Conservation (phyloP, 345 rosid species). For the Aquilaria malaccensis region DNA sequence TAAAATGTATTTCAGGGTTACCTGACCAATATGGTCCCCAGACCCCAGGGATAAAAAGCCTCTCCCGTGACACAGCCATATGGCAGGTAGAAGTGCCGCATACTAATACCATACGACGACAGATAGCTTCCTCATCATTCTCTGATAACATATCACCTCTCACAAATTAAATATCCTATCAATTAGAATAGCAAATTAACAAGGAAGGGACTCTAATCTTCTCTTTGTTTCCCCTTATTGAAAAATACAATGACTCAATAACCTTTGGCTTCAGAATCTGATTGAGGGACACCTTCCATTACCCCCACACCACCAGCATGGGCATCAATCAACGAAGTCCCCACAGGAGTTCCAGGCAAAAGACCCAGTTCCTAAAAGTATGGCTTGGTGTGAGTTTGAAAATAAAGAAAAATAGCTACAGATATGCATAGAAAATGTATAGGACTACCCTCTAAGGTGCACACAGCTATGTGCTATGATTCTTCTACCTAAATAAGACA, state of each 20-base stretch:
- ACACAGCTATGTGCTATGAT: constrained; percentile 14
- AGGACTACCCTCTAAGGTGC: constrained; percentile 20
- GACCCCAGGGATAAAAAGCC: constrained; percentile 90
- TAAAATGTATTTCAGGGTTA: constrained; percentile 14
- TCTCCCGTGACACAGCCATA: constrained; percentile 82
- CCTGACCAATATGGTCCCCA: constrained; percentile 99
- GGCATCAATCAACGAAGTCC: constrained; percentile 91
- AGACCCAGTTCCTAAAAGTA: constrained; percentile 72
- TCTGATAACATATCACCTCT: constrained; percentile 23
- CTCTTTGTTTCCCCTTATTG: not conserved
- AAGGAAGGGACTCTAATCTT: not conserved
- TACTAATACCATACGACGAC: constrained; percentile 78
- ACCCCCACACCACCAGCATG: constrained; percentile 99
- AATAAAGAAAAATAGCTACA: constrained; percentile 7
- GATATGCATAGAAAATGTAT: constrained; percentile 1
- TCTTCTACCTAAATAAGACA: constrained; percentile 26
- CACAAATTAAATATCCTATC: not conserved
- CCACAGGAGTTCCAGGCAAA: constrained; percentile 74
- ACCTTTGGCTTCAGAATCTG: constrained; percentile 51
- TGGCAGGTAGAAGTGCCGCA: constrained; percentile 98
- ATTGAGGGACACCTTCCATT: constrained; percentile 64
- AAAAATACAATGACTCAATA: not conserved
- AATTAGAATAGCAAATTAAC: constrained; percentile 1
- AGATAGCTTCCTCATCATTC: constrained; percentile 54
- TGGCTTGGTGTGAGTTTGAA: constrained; percentile 9